Evolutionary conservation across 192 early-diverging fungal species (phyloP), one percentile per base, ranked within the genome.

Genomic region (Coemansia sp.): DNA sequence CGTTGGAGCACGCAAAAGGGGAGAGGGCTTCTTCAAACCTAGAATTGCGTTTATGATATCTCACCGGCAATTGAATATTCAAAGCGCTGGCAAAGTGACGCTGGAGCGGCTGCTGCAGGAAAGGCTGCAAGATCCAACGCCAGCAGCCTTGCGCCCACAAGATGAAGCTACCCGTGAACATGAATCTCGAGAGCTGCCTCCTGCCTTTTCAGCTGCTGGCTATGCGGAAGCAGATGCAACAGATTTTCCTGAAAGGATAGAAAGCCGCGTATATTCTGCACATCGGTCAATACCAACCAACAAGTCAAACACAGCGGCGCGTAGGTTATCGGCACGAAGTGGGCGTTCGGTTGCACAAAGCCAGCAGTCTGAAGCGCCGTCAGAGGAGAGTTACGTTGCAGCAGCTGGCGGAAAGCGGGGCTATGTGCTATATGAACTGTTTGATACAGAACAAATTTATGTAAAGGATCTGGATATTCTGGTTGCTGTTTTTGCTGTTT

Each of bases 391-490:
- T 35, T 41, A 27, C 41, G 51, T 19, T 4, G 48, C 19, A 2
- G 52, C 62, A 26, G 23, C 62, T 11, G 57, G 26, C 14, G 41
- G 39, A 11, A 82, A 74, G 57, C 65, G 77, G 12, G 62, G 63
- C 1, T 79, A 80, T 41, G 77, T 82, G 3, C 54, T 86, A 17
- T 62, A 49, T 12, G 85, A 85, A 47, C 67, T 86, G 19, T 52
- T 77, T 51, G 51, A 68, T 25, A 84, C 85, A 4, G 85, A 86
- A 29, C 65, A 74, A 47, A 68, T 65, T 9, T 86, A 82, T 50
- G 81, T 86, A 37, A 66, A 70, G 25, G 85, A 86, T 57, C 53
- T 86, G 23, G 79, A 84, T 29, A 56, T 77, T 19, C 64, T 86
- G 12, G 59, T 75, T 2, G 65, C 80, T 9, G 83, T 76, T 48